These are phyloP conservation scores for Hypoxylon perforatum DNA, from an alignment of 495 filamentous ascomycete species.

Conservation along the genomic window DNA sequence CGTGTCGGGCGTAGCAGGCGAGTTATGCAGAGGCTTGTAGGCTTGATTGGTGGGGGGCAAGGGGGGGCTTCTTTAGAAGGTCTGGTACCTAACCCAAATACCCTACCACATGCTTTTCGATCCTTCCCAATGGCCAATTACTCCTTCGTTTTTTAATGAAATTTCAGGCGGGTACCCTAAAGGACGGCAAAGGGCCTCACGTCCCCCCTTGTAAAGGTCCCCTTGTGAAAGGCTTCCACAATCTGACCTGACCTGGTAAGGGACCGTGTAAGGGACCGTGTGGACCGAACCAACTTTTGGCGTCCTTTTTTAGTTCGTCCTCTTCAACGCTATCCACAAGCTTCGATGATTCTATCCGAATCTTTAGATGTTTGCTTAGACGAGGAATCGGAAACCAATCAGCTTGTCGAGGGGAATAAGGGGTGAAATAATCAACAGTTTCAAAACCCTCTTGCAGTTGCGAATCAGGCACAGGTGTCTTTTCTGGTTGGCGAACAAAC, in stretches of 20 bases:
- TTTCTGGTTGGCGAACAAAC: neutral
- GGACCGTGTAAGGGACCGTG: slow-evolving; percentile 12
- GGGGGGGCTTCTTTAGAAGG: neutral
- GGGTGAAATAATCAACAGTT: slow-evolving; percentile 3
- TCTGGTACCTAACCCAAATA: no score
- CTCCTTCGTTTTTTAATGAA: slow-evolving; percentile 18
- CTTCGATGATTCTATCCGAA: slow-evolving; percentile 26
- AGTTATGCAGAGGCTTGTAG: slow-evolving; percentile 15
- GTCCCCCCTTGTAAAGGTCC: slow-evolving; percentile 20
- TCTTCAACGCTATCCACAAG: neutral
- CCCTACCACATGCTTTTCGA: no score
- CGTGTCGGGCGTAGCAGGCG: slow-evolving; percentile 37
- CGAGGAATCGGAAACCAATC: neutral
- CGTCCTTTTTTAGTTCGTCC: slow-evolving; percentile 11
- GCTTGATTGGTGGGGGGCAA: slow-evolving; percentile 34
- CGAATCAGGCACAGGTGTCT: neutral
- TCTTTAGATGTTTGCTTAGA: neutral
- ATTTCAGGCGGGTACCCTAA: slow-evolving; percentile 18
- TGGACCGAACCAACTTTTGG: slow-evolving; percentile 32
- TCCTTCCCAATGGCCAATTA: slow-evolving; percentile 13
- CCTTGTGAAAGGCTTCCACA: slow-evolving; percentile 29
- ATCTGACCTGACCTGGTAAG: slow-evolving; percentile 18
- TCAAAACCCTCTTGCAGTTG: slow-evolving; percentile 1
- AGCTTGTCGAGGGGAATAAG: neutral
- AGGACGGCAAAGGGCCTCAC: slow-evolving; percentile 4